phyloP scores from a whole-genome alignment of 2,329 filamentous ascomycete genomes.

The Epichloe baconii region DNA sequence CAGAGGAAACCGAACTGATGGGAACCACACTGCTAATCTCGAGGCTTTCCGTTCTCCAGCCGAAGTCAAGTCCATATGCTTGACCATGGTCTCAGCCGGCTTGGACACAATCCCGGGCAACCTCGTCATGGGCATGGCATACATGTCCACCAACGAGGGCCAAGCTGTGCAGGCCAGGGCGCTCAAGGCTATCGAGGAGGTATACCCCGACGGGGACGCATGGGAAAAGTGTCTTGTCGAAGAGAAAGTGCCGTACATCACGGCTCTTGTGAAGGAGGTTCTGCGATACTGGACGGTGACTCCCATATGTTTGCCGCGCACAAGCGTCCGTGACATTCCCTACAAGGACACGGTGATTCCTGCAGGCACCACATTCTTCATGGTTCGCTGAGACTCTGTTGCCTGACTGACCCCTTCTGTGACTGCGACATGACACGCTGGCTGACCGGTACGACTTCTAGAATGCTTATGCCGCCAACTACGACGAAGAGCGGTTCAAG shows the following conservation, averaged over 20 bases:
- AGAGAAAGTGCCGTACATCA: slow-evolving; percentile 66
- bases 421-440: background rate
- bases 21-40: background rate
- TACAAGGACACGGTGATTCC: slow-evolving; percentile 58
- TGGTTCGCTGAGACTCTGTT: slow-evolving; percentile 31
- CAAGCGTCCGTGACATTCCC: slow-evolving; percentile 57
- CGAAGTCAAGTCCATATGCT: slow-evolving; percentile 67
- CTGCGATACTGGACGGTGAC: slow-evolving; percentile 71
- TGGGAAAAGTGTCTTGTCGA: slow-evolving; percentile 62
- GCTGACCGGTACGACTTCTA: slow-evolving; percentile 11
- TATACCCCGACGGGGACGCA: slow-evolving; percentile 62
- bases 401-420: background rate
- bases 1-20: too few species aligned
- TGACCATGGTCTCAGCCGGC: slow-evolving; percentile 72
- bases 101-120: slow-evolving; percentile 73
- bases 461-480: slow-evolving; percentile 65
- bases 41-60: slow-evolving; percentile 26
- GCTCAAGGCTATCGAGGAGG: slow-evolving; percentile 54
- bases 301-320: slow-evolving; percentile 62
- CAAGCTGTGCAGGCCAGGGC: slow-evolving; percentile 59
- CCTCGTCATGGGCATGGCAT: slow-evolving; percentile 66
- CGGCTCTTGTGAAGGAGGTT: slow-evolving; percentile 65
- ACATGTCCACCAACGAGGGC: slow-evolving; percentile 54
- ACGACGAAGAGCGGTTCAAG: slow-evolving; percentile 56
- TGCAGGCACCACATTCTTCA: slow-evolving; percentile 65